Conservation (phyloP, 306 rosid species). For the Clitoria ternatea region DNA sequence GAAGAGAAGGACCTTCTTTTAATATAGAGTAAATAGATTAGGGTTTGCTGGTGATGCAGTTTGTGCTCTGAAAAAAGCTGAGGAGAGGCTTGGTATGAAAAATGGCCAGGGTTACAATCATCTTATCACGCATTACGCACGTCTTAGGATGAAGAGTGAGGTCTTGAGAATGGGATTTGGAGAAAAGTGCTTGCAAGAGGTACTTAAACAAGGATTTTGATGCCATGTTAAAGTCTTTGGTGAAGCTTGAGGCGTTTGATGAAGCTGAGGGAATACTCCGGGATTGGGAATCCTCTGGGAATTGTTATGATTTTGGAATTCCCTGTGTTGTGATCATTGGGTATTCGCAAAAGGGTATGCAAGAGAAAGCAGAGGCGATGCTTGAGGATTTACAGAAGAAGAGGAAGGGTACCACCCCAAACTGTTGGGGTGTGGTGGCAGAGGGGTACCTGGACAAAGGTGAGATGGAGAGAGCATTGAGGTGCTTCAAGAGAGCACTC, state of each 20-base stretch:
- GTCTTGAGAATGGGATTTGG: constrained; percentile 64
- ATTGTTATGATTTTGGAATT: constrained; percentile 63
- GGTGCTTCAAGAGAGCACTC: constrained; percentile 55
- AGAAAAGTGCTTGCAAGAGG: constrained; percentile 64
- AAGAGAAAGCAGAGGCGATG: constrained; percentile 60
- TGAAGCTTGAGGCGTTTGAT: constrained; percentile 56
- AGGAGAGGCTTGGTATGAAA: constrained; percentile 58
- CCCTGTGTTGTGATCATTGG: constrained; percentile 53
- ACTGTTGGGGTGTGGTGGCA: constrained; percentile 64
- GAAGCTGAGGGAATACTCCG: constrained; percentile 63
- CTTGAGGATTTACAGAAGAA: constrained; percentile 51
- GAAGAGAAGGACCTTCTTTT: no score
- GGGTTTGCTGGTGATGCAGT: constrained; percentile 43
- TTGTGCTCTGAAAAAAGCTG: constrained; percentile 57
- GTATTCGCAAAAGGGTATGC: constrained; percentile 44
- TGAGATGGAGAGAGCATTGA: constrained; percentile 51
- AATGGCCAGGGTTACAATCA: constrained; percentile 63
- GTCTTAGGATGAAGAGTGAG: constrained; percentile 53
- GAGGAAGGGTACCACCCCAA: constrained; percentile 50
- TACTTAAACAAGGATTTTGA: constrained; percentile 69
- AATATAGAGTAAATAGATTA: no score
- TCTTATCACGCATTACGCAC: constrained; percentile 65
- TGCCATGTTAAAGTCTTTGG: constrained; percentile 56
- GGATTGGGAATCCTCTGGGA: constrained; percentile 83
- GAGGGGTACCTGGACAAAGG: constrained; percentile 43